Conservation (phyloP, 495 filamentous ascomycete species). For the Penicillium desertorum region DNA sequence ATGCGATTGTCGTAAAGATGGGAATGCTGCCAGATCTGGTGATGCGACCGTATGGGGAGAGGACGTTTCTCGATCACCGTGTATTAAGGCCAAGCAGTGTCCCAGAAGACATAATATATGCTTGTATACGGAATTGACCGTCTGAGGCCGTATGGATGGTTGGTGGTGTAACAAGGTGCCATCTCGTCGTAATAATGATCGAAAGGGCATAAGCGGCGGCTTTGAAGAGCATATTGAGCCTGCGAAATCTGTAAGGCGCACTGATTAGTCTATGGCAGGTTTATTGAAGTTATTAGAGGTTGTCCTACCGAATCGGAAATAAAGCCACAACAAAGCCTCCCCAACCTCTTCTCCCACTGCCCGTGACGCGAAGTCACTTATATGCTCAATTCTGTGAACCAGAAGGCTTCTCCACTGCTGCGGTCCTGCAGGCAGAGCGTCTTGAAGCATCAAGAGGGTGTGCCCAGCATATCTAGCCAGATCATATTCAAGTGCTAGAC, state of each 20-base stretch:
- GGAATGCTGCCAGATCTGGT: conserved; percentile 19
- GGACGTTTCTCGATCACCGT: conserved; percentile 18
- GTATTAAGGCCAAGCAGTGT: conserved; percentile 24
- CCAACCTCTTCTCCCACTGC: conserved; percentile 17
- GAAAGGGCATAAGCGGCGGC: conserved; percentile 22
- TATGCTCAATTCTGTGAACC: conserved; percentile 3
- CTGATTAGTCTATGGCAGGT: neutral
- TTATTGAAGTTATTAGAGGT: neutral
- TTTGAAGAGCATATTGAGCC: conserved; percentile 17
- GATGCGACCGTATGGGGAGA: conserved; percentile 14
- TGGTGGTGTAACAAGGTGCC: conserved; percentile 18
- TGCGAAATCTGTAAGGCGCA: conserved; percentile 17
- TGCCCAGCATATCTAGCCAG: conserved; percentile 19
- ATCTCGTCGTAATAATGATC: conserved; percentile 26
- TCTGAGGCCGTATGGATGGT: conserved; percentile 4
- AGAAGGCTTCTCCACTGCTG: conserved; percentile 21
- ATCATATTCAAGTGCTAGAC: conserved; percentile 13
- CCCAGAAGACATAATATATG: conserved; percentile 24
- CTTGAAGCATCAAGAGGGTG: conserved; percentile 21
- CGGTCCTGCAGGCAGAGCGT: conserved; percentile 19
- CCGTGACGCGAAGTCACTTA: conserved; percentile 7
- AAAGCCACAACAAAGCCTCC: conserved; percentile 26
- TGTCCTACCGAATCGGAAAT: conserved; percentile 23
- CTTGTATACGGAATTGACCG: conserved; percentile 20
- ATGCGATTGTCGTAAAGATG: conserved; percentile 27